Percentiles rank a stretch among this genome's conserved stretches.
Evolutionary conservation across 352 stramenopile species (phyloP).

Genomic region (Aphanomyces euteiches): DNA sequence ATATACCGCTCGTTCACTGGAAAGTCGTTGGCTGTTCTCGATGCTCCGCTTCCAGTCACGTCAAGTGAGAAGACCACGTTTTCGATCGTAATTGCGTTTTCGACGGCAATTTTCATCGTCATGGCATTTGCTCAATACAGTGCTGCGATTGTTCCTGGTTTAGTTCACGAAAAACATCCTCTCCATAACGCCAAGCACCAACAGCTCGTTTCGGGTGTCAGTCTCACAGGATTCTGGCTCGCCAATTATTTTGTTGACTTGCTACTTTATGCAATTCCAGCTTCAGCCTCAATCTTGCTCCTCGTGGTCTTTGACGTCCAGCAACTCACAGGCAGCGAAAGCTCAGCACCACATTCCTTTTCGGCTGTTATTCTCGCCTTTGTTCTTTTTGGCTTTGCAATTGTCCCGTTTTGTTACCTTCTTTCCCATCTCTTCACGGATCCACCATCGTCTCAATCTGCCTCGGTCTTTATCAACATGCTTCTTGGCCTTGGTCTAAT

Average conservation of each 20-base stretch:
- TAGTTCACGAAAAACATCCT: constrained; percentile 94
- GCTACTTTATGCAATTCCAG: constrained; percentile 84
- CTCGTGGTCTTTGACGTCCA: constrained; percentile 50
- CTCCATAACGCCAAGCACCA: constrained; percentile 94
- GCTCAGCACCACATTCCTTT: constrained; percentile 33
- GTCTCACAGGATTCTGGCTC: constrained; percentile 93
- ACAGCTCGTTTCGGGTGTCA: constrained; percentile 93
- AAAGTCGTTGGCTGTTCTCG: constrained; percentile 49
- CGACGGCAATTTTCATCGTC: constrained; percentile 83
- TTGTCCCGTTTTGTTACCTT: constrained; percentile 60
- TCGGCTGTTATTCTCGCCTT: constrained; percentile 56
- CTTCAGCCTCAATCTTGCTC: constrained; percentile 48
- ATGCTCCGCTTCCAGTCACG: constrained; percentile 53
- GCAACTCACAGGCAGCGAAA: constrained; percentile 44
- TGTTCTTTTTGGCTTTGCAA: constrained; percentile 53
- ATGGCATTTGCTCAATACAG: constrained; percentile 92
- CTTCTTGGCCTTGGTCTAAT: constrained; percentile 55
- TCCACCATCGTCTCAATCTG: constrained; percentile 45
- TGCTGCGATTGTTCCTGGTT: constrained; percentile 90
- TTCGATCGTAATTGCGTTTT: constrained; percentile 35
- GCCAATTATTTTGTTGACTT: constrained; percentile 93
- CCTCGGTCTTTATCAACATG: constrained; percentile 74
- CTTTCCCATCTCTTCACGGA: constrained; percentile 64
- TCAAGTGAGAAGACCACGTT: constrained; percentile 37
- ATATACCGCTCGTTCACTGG: constrained; percentile 38